Base-by-base conservation (phyloP, 2,329 filamentous ascomycete species). In the Alternaria incomplexa region DNA sequence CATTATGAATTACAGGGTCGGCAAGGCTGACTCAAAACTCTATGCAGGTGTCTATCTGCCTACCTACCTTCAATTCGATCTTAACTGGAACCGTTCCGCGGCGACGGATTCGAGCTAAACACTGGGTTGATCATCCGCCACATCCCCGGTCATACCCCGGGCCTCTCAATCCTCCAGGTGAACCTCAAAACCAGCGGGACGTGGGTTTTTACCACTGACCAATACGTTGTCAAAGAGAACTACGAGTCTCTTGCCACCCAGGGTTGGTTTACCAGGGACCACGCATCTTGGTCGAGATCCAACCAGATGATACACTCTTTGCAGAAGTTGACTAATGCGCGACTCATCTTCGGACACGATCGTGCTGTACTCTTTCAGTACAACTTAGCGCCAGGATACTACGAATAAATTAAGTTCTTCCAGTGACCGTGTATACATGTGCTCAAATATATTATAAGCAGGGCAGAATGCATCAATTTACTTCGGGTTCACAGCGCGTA, bases 151-250 rank as follows among this genome's bases (percentile, higher is more conserved):
- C 32, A 36, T 36, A 36, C 32, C 32, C 32, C 76, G 0, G 78
- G 79, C 1, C 58, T 81, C 8, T 69, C 59, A 28, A 72, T 80
- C 50, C 67, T 81, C 66, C 79, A 80, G 61, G 69, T 80, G 44
- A 81, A 80, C 48, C 55, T 81, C 56, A 68, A 62, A 43, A 64
- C 77, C 17, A 67, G 58, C 23, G 78, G 79, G 13, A 78, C 76
- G 1, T 79, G 73, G 75, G 75, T 80, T 43, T 78, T 79, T 62
- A 80, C 77, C 10, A 76, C 73, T 17, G 78, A 80, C 62, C 76
- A 77, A 66, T 79, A 80, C 43, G 75, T 79, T 50, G 75, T 81
- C 5, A 64, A 67, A 48, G 78, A 80, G 69, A 80, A 80, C 32
- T 79, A 63, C 30, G 68, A 78, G 13, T 63, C 69, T 15, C 69